Conservation (phyloP, 2,329 filamentous ascomycete genomes). For the Fusarium siculi region DNA sequence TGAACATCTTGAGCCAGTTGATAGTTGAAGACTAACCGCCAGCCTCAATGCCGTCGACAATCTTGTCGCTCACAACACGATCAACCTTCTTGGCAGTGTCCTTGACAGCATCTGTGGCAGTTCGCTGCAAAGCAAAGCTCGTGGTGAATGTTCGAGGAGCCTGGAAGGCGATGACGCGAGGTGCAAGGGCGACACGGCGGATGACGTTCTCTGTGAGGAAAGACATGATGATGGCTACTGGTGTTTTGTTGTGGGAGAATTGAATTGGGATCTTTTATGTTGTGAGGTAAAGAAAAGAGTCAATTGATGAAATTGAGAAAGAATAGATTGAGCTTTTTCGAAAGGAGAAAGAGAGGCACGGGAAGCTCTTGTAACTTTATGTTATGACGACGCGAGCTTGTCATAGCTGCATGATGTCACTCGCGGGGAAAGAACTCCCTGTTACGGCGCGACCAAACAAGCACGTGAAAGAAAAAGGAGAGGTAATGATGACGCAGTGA, state of each 20-base stretch:
- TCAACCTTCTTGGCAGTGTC: slow-evolving; percentile 69
- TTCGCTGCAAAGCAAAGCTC: slow-evolving; percentile 57
- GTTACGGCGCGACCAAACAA: slow-evolving; percentile 25
- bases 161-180: slow-evolving; percentile 52
- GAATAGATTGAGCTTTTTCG: background rate
- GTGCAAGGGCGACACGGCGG: slow-evolving; percentile 56
- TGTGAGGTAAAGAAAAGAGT: background rate
- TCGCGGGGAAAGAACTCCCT: slow-evolving; percentile 36
- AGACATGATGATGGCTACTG: slow-evolving; percentile 56
- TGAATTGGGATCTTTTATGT: background rate
- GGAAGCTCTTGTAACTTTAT: slow-evolving; percentile 30
- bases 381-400: slow-evolving; percentile 36
- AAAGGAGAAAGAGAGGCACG: slow-evolving; percentile 2
- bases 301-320: slow-evolving; percentile 20
- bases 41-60: slow-evolving; percentile 70
- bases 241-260: slow-evolving; percentile 1
- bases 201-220: slow-evolving; percentile 60
- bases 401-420: slow-evolving; percentile 43
- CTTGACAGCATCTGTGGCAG: slow-evolving; percentile 65
- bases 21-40: slow-evolving; percentile 57
- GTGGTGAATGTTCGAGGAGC: slow-evolving; percentile 63
- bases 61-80: slow-evolving; percentile 67
- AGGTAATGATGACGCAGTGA: slow-evolving; percentile 43
- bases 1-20: background rate
- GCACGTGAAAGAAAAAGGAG: slow-evolving; percentile 33